Evolutionary conservation across 2,329 filamentous ascomycete genomes (phyloP), one percentile per base, ranked within the genome.

Genomic region (Fusarium tjaetaba): DNA sequence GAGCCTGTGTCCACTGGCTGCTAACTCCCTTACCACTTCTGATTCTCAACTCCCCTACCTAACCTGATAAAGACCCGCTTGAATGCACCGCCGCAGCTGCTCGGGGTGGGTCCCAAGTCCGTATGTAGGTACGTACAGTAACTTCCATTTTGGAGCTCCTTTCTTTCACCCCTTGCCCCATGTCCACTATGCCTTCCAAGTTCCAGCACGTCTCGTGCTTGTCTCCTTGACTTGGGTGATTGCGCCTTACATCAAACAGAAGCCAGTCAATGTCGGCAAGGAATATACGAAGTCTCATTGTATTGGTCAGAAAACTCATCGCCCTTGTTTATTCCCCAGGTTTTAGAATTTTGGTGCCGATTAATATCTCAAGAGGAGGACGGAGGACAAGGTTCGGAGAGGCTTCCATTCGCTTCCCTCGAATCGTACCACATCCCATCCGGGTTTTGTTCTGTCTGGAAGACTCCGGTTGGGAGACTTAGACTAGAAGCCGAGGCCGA

Each of bases 71-170:
- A 34, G 67, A 65, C 67, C 67, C 67, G 65, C 67, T 53, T 65
- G 30, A 43, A 70, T 57, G 65, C 60, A 60, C 53, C 57, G 46
- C 56, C 71, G 65, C 65, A 70, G 49, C 65, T 61, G 51, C 48
- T 46, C 59, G 59, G 55, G 52, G 72, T 74, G 72, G 72, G 72
- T 39, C 68, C 59, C 26, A 32, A 60, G 56, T 46, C 59, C 56
- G 45, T 61, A 57, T 24, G 26, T 28, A 28, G 34, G 34, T 36
- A 57, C 51, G 34, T 36, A 57, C 51, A 39, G 59, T 61, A 60
- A 69, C 58, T 63, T 58, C 30, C 41, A 48, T 58, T n/a, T 28
- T 71, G 64, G 61, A 73, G 65, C 67, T 67, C 61, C 57, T 71
- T 60, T 69, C 66, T 43, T 68, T 48, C 32, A 46, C 42, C 49